Evolutionary conservation across 768 basidiomycete genomes (phyloP), one percentile per base, ranked within the genome.

Genomic region (Boletus fagicola): DNA sequence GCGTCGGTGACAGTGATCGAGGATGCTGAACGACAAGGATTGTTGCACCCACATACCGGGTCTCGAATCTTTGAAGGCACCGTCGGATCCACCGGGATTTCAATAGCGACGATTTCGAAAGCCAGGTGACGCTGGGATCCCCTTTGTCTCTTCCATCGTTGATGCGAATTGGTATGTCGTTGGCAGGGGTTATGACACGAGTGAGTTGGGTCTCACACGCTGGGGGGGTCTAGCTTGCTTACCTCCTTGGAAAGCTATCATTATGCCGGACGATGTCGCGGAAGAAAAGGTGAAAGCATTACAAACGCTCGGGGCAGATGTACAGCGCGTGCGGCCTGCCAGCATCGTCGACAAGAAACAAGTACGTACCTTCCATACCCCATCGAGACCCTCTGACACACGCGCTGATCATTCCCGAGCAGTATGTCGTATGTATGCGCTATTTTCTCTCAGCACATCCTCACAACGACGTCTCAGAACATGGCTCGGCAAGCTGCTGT

Each of bases 321-420:
- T 98, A 1, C 89, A 92, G 66, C 82, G 89, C 51, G 93, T 95
- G 30, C 80, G 93, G n/a, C 93, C 94, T 5, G 90, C 92, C 5
- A 96, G 94, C 63, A 98, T 98, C 59, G 90, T 99, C 13, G 96
- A 98, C 76, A 92, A 93, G 74, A 94, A 93, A 70, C 94, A 97
- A 83, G 91, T 87, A 50, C 42, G 79, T 63, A 39, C 52, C 35
- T 6, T 35, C 30, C 38, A 1, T 20, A 31, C 28, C 5, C 4
- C 24, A 16, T n/a, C 40, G 24, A 31, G 31, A 33, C 18, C 10
- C 33, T 13, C 28, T 39, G 38, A 30, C 30, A 8, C 50, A 4
- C 51, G 24, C 15, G 51, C 20, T 56, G 49, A 65, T 33, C 42
- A 8, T 54, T 15, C 15, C 24, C 57, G 49, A 2, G 12, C 61